Evolutionary conservation across 169 alveolate species (phyloP), one percentile per base, ranked within the genome.

Genomic region (Cryptosporidium ubiquitum): DNA sequence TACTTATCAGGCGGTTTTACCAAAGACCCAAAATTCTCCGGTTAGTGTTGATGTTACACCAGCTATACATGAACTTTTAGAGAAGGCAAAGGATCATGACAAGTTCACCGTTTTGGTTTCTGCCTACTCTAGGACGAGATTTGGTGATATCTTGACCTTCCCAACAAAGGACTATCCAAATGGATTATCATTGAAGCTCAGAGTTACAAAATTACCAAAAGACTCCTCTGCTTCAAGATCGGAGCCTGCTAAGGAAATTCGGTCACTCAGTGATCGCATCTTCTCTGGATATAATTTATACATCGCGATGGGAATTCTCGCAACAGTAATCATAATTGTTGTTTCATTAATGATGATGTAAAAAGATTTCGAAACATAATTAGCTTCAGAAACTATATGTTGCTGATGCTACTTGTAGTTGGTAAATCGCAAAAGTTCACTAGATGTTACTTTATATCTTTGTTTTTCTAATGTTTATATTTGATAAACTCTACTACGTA

Each of bases 271-370:
- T 37, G 55, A 40, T 5, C 42, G 70, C 23, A 40, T 79, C 47
- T 79, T 61, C 39, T 37, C 68, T 44, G 89, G 89, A 0, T 20
- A 18, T 1, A 79, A 42, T 47, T 47, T 37, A 44, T 79, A 79
- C 49, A 29, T 64, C 10, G 73, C 89, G 12, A 9, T 66, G 26
- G 89, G 89, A 1, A 40, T 79, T 35, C 57, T 79, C 10, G 73
- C 44, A 16, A 61, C 75, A 31, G 89, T 79, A 33, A 4, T 40
- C 10, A 39, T 79, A 2, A 44, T 79, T 44, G 75, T 66, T n/a
- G 26, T 47, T 31, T 75, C 29, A 10, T 33, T 79, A n/a, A 79
- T 79, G 89, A 60, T 79, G 52, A 79, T 79, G 89, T 79, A 79
- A 47, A n/a, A 55, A 29, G 26, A 23, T 0, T 55, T 55, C 9